Evolutionary conservation across 2,329 filamentous ascomycete genomes (phyloP).

Genomic region (Exophiala dermatitidis): DNA sequence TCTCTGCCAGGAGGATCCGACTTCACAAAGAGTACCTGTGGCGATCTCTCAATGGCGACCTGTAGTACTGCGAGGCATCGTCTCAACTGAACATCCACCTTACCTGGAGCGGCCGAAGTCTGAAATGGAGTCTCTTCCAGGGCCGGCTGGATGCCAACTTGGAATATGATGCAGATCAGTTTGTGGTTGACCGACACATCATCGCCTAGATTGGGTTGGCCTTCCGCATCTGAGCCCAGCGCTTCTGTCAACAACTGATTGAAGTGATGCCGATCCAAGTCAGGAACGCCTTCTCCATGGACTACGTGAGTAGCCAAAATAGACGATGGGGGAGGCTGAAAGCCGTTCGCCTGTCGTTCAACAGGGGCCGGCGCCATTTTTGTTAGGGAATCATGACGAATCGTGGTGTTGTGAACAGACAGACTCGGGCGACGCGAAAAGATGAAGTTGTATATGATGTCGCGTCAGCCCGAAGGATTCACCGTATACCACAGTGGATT

Average conservation of each 20-base stretch:
- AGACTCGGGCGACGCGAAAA: neutral
- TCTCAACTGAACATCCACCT: conserved; percentile 37
- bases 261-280: conserved; percentile 65
- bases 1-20: conserved; percentile 40
- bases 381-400: neutral
- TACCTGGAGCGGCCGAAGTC: conserved; percentile 44
- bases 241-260: conserved; percentile 64
- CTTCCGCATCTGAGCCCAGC: conserved; percentile 42
- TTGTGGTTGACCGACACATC: conserved; percentile 73
- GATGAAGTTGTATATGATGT: neutral
- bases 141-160: conserved; percentile 62
- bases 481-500: neutral
- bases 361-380: conserved; percentile 16
- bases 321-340: conserved; percentile 55
- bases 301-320: conserved; percentile 84
- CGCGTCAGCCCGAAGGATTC: neutral
- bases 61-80: conserved; percentile 73
- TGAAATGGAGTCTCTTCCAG: conserved; percentile 60
- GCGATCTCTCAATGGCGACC: conserved; percentile 67
- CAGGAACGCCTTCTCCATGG: conserved; percentile 53
- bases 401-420: conserved; percentile 3
- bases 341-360: conserved; percentile 21
- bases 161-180: conserved; percentile 70
- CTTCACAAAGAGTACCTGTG: conserved; percentile 56
- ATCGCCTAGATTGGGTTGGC: conserved; percentile 49